A percentile compares a stretch with the other conserved stretches of the same genome.
Evolutionary conservation across 192 early-diverging fungal genomes (phyloP).

Genomic region (Rhizoclosmatium sp.): DNA sequence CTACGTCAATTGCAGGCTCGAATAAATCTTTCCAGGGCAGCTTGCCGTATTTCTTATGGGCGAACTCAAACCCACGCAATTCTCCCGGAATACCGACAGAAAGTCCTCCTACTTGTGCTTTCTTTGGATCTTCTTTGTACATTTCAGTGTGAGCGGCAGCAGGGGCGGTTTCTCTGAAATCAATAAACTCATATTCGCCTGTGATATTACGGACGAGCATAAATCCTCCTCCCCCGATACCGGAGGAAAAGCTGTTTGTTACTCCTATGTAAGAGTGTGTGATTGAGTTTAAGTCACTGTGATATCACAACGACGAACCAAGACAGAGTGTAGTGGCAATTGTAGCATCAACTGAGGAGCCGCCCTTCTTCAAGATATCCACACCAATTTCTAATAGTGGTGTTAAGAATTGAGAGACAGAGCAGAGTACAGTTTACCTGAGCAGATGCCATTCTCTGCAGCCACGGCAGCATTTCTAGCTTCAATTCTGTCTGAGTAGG

Average conservation of each 20-base stretch:
- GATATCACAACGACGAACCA: constrained; percentile 33
- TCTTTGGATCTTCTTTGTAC: constrained; percentile 76
- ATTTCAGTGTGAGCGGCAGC: constrained; percentile 76
- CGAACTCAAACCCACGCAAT: constrained; percentile 82
- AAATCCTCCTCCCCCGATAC: constrained; percentile 96
- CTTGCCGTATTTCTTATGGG: constrained; percentile 81
- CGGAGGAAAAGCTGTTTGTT: constrained; percentile 87
- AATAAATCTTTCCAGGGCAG: constrained; percentile 85
- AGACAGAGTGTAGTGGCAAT: constrained; percentile 87
- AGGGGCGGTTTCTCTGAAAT: constrained; percentile 91
- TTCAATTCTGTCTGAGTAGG: constrained; percentile 7
- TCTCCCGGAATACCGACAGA: constrained; percentile 71
- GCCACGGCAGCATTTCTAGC: constrained; percentile 47
- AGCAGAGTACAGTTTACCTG: constrained; percentile 5
- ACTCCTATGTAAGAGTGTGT: not conserved
- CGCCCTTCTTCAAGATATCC: constrained; percentile 78
- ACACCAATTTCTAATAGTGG: constrained; percentile 45
- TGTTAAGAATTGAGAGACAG: not conserved
- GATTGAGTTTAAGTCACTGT: constrained; percentile 47
- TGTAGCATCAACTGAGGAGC: constrained; percentile 88
- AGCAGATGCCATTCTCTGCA: constrained; percentile 51
- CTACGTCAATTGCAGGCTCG: constrained; percentile 76
- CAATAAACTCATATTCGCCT: constrained; percentile 60
- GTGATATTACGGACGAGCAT: constrained; percentile 78
- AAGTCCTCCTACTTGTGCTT: constrained; percentile 52